Percentiles rank a stretch among this genome's conserved stretches.
Conservation (phyloP, 805 yeast species). For the Grigorovia jiainica region DNA sequence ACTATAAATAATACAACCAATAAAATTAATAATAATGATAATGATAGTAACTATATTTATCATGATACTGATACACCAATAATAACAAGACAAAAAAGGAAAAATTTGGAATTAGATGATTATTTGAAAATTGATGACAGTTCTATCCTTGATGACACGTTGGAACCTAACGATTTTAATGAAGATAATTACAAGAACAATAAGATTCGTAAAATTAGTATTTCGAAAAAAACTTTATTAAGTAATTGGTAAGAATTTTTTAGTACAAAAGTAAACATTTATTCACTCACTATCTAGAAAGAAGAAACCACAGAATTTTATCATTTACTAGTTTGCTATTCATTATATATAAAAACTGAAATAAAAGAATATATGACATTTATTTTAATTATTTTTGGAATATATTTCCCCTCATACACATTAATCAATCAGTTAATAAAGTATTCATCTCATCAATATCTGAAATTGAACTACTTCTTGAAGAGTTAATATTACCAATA, state of each 20-base stretch:
- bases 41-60: background rate
- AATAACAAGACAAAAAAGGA: conserved; percentile 12
- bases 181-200: conserved; percentile 1
- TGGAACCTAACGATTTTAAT: conserved; percentile 4
- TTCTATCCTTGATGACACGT: conserved; percentile 12
- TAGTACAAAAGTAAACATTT: conserved; percentile 1
- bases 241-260: conserved; percentile 18
- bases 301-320: too few species aligned
- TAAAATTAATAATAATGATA: background rate
- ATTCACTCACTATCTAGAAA: background rate
- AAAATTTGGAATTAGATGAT: conserved; percentile 13
- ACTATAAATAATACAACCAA: background rate
- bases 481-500: background rate
- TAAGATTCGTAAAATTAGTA: conserved; percentile 25
- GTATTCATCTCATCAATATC: background rate
- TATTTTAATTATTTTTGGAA: background rate
- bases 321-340: background rate
- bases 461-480: background rate
- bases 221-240: conserved; percentile 24
- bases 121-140: conserved; percentile 13
- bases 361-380: too few species aligned
- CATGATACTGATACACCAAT: conserved; percentile 11
- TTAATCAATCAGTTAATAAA: background rate
- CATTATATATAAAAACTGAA: too few species aligned
- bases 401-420: background rate